phyloP scores from a whole-genome alignment of 2,329 filamentous ascomycete genomes.

The Cercospora brassicicola region DNA sequence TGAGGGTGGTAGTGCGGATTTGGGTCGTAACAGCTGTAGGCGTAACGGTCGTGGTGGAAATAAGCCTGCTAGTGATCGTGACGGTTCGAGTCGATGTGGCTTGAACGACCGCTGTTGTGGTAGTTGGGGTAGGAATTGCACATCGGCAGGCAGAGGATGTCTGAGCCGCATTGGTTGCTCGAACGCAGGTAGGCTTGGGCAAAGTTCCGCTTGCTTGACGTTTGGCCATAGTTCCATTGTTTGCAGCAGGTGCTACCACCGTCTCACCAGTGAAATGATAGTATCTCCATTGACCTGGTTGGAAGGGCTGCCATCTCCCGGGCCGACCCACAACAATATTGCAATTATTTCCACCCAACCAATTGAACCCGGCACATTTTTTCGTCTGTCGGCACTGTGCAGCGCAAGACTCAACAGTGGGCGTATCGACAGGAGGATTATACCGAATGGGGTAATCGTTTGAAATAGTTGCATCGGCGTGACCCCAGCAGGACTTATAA shows the following conservation, averaged over 20 bases:
- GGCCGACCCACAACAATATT: not conserved
- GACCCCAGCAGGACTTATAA: constrained; percentile 1
- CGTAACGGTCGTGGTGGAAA: constrained; percentile 6
- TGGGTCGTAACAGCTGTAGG: not conserved
- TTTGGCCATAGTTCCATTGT: not conserved
- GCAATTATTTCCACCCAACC: not conserved
- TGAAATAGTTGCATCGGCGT: not conserved
- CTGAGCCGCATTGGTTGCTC: constrained; percentile 4
- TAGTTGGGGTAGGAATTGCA: constrained; percentile 9
- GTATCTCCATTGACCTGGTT: not conserved
- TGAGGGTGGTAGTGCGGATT: constrained; percentile 5
- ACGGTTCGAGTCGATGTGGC: not conserved
- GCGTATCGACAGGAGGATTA: not conserved
- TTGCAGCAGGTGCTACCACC: not conserved
- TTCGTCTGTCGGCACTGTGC: not conserved
- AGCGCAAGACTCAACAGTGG: not conserved
- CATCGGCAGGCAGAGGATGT: constrained; percentile 8
- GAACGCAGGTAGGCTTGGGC: constrained; percentile 6
- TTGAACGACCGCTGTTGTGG: not conserved
- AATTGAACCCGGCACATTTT: constrained; percentile 4
- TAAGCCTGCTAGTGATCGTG: not conserved
- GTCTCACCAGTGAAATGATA: constrained; percentile 6
- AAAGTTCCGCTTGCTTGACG: constrained; percentile 4
- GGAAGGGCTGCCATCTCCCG: not conserved
- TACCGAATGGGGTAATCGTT: not conserved